A percentile compares a stretch with the other conserved stretches of the same genome.
Evolutionary conservation across 2,329 filamentous ascomycete genomes (phyloP).

Genomic region (Coniochaeta ligniaria): DNA sequence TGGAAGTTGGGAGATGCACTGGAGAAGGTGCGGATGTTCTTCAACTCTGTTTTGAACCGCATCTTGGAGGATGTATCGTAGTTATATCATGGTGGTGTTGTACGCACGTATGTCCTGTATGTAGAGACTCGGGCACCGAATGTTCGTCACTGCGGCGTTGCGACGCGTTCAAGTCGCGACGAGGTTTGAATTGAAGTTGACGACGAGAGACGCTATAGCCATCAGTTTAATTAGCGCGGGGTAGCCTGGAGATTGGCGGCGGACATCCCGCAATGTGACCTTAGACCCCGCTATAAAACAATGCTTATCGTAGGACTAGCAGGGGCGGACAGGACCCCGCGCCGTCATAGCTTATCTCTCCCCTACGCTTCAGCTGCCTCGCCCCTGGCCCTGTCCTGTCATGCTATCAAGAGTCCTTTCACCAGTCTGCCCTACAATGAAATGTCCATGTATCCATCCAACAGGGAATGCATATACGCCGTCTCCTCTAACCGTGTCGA

Average conservation of each 20-base stretch:
- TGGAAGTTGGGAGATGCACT: conserved; percentile 32
- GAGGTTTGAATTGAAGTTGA: neutral
- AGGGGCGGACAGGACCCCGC: neutral
- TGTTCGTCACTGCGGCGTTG: neutral
- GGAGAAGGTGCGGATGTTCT: conserved; percentile 59
- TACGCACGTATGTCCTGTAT: neutral
- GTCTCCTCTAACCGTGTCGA: neutral
- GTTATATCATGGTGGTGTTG: neutral
- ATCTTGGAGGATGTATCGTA: conserved; percentile 30
- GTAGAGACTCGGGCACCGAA: neutral
- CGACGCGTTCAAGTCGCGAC: neutral
- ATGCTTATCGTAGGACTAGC: neutral
- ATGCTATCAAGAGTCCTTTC: neutral
- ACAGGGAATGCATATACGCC: neutral
- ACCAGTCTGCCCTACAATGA: neutral
- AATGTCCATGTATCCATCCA: neutral
- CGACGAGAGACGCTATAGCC: neutral
- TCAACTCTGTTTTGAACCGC: conserved; percentile 60
- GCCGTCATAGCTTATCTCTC: neutral
- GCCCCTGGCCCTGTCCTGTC: neutral
- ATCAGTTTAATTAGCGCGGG: neutral
- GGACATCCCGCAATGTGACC: neutral
- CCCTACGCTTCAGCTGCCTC: neutral
- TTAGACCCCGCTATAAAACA: neutral
- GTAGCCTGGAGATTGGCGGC: neutral